These are phyloP conservation scores for Didymellaceae sp. DNA, from an alignment of 2,329 filamentous ascomycete species.

Conservation along the genomic window DNA sequence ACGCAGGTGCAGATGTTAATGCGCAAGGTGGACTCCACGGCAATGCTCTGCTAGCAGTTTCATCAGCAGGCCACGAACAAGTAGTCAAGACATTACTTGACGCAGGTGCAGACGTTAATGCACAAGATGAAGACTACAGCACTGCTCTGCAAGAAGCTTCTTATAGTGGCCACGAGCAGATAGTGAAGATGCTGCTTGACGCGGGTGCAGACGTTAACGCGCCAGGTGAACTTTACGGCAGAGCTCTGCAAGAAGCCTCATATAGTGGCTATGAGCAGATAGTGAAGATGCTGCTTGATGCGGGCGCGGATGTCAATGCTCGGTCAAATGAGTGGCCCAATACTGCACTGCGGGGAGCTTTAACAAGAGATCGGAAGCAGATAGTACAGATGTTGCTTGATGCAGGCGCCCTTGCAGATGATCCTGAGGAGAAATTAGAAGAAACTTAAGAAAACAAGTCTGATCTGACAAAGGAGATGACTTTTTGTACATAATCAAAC, in stretches of 20 bases:
- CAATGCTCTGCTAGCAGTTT: not conserved
- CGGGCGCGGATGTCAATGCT: not conserved
- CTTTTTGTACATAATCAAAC: no score
- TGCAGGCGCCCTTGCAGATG: not conserved
- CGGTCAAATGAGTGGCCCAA: no score
- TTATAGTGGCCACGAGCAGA: not conserved
- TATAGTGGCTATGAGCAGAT: not conserved
- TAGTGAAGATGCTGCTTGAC: conserved; percentile 2
- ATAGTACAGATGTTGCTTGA: not conserved
- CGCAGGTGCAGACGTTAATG: not conserved
- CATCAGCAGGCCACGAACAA: not conserved
- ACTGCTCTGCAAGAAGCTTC: conserved; percentile 6
- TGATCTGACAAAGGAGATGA: no score
- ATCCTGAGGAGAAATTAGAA: no score
- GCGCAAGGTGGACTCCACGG: not conserved
- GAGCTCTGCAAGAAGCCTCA: not conserved
- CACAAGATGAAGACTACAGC: not conserved
- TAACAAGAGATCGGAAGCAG: not conserved
- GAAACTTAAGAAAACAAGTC: no score
- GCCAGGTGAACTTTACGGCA: not conserved
- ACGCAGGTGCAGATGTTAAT: no score
- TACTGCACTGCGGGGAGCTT: not conserved
- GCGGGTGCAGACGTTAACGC: not conserved
- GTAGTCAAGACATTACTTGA: not conserved
- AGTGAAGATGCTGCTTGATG: not conserved